Base-by-base conservation (phyloP, 75 land plant genomes). In the Pseudotsuga menziesii region DNA sequence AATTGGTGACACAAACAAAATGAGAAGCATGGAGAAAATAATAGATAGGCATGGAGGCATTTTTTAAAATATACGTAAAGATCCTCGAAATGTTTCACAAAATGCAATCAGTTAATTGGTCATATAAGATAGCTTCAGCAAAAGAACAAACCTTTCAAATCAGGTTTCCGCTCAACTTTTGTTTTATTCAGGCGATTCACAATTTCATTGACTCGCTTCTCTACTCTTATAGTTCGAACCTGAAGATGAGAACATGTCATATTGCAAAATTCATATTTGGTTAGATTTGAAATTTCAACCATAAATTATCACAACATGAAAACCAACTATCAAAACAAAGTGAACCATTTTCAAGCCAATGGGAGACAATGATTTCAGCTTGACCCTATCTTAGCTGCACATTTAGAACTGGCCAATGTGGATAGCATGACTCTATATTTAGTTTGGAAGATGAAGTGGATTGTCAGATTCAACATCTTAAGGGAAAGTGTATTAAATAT, bases 151-250 rank as follows among this genome's bases (percentile, higher is more conserved):
- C 98, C 98, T 84, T 91, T 96, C 80, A 96, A 85, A 69, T 96
- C 98, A 44, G 97, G 92, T 72, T 85, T 96, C 77, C 89, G 80
- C 75, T 96, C 98, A 76, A 90, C 93, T 80, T 94, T 96, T 57
- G 99, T 94, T 84, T 86, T 94, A 85, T 96, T 96, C 88, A 96
- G 72, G 58, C 98, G 85, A 75, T 96, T 96, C 20, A 96, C 99
- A 67, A 96, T 82, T 61, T 96, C 99, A 82, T 96, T 96, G 61
- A 91, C 83, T 41, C 99, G 93, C 78, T 90, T 94, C 76, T 96
- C 99, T 16, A 96, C 99, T 77, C 82, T 89, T 35, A 94, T 89
- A 69, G 95, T 96, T 11, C 91, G 85, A 19, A 96, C 99, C 99
- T 96, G 77, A 60, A 80, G 60, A 48, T 69, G 73, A 78, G 32